A percentile compares a stretch with the other conserved stretches of the same genome.
Evolutionary conservation across 192 early-diverging fungal species (phyloP).

Genomic region (Mortierella alpina): DNA sequence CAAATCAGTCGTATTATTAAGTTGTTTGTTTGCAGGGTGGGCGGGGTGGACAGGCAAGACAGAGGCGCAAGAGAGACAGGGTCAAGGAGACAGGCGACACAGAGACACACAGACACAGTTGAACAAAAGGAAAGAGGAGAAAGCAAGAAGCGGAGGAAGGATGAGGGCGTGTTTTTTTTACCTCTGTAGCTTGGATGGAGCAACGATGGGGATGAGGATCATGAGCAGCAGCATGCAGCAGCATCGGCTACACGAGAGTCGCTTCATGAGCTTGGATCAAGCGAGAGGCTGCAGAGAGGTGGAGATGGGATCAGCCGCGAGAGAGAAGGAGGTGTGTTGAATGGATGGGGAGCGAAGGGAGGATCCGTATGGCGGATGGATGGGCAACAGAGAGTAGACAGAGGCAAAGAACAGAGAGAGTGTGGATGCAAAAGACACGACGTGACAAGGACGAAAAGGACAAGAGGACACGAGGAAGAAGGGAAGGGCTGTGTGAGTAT

Average conservation of each 20-base stretch:
- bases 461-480: not conserved
- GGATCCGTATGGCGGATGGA: too few species aligned
- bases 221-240: conserved; percentile 21
- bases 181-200: conserved; percentile 27
- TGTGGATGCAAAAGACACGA: not conserved
- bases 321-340: not conserved
- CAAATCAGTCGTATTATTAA: not conserved
- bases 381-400: not conserved
- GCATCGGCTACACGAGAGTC: conserved; percentile 12
- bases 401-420: not conserved
- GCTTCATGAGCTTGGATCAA: conserved; percentile 2
- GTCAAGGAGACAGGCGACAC: not conserved
- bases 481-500: not conserved
- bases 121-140: not conserved
- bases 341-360: not conserved
- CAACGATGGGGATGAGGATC: conserved; percentile 13
- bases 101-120: not conserved
- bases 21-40: not conserved
- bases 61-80: not conserved
- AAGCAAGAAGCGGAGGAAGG: not conserved
- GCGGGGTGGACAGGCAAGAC: not conserved
- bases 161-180: not conserved
- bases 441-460: not conserved
- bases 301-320: not conserved
- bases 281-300: not conserved